phyloP scores from a whole-genome alignment of 2,329 filamentous ascomycete genomes.

The Trichoderma lentiforme region DNA sequence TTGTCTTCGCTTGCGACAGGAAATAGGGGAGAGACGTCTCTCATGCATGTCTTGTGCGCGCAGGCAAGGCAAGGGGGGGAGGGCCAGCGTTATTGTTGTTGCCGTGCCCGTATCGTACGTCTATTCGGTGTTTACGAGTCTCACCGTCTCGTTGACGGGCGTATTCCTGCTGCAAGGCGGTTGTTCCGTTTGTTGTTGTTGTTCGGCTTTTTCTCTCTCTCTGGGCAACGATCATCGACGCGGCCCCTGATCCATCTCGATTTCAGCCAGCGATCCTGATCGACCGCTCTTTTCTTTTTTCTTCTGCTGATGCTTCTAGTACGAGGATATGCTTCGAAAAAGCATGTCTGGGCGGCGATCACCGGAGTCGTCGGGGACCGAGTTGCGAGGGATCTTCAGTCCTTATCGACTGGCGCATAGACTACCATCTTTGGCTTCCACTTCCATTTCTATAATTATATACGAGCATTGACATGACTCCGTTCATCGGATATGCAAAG shows the following conservation, averaged over 20 bases:
- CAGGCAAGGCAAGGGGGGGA: background rate
- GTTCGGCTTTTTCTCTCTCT: background rate
- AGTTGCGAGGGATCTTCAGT: background rate
- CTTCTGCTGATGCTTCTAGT: background rate
- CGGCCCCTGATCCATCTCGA: slow-evolving; percentile 15
- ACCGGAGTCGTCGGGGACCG: background rate
- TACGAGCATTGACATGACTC: background rate
- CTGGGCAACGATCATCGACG: slow-evolving; percentile 4
- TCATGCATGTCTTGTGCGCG: slow-evolving; percentile 12
- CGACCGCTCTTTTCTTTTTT: slow-evolving; percentile 1
- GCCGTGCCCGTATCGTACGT: background rate
- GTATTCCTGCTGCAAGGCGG: background rate
- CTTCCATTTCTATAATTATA: background rate
- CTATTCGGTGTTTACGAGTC: background rate
- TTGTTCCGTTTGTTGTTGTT: slow-evolving; percentile 1
- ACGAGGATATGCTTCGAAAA: background rate
- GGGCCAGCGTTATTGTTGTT: background rate
- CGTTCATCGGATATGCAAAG: background rate
- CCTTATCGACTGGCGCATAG: background rate
- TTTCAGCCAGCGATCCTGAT: slow-evolving; percentile 12
- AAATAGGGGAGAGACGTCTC: slow-evolving; percentile 10
- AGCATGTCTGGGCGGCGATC: slow-evolving; percentile 1
- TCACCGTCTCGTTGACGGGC: slow-evolving; percentile 6
- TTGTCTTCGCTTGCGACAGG: background rate
- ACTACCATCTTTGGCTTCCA: background rate